Base-by-base conservation (phyloP, 495 filamentous ascomycete genomes). In the Penicillium manginii region DNA sequence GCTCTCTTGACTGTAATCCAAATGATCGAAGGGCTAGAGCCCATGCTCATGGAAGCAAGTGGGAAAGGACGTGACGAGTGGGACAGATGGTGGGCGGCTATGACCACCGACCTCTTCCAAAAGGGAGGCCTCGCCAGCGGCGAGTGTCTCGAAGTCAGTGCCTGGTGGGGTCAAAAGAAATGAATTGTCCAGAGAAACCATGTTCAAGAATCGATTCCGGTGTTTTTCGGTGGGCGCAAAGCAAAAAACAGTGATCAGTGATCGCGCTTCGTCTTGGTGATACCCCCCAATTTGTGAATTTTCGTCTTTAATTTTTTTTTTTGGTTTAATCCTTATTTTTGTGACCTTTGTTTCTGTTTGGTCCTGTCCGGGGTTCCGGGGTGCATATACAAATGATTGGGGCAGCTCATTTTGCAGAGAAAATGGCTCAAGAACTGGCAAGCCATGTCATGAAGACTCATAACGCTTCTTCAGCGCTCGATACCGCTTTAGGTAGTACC, bases 401-500 rank as follows among this genome's bases (percentile, higher is more conserved):
- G n/a, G 40, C 15, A 9, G 17, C 17, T 43, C 40, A 43, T 17
- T 29, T 29, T 43, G n/a, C 40, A 47, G 19, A 26, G 21, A 12
- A 47, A n/a, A 47, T n/a, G 43, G 42, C 50, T 52, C 40, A 18
- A 26, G 46, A 17, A 6, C 31, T 33, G 42, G 45, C 33, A 55
- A 55, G 49, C 22, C 46, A 53, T 48, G 62, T 76, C 62, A 79
- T 55, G 58, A 58, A 59, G 64, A 71, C 58, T 87, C 84, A 78
- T 98, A 98, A 68, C 91, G 83, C 77, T 93, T 85, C 66, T 87
- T 87, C 63, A 98, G 80, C 47, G 91, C 85, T 61, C 94, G 86
- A 79, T 98, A 98, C 73, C 89, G 85, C 78, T 96, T 98, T 59
- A 98, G 77, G 78, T 93, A 94, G 75, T 97, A 97, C 69, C 93